Evolutionary conservation across 345 rosid genomes (phyloP).

Genomic region (Melastoma malabathricum): DNA sequence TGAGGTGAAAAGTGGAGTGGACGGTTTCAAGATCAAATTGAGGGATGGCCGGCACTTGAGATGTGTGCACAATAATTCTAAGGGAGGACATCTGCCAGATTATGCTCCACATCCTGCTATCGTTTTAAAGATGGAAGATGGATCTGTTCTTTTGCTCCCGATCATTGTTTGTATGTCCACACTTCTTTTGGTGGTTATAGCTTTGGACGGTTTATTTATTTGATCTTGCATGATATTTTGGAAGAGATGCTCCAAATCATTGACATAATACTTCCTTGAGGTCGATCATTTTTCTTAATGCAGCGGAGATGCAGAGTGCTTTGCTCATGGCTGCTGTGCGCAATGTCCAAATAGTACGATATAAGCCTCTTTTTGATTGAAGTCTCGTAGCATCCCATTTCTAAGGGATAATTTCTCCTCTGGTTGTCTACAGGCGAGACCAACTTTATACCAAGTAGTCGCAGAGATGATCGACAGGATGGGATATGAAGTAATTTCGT

Average conservation of each 20-base stretch:
- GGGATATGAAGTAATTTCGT: conserved; percentile 60
- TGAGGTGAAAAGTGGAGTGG: conserved; percentile 86
- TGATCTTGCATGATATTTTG: neutral
- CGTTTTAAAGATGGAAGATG: conserved; percentile 96
- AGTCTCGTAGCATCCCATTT: too few species aligned
- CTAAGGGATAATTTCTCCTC: too few species aligned
- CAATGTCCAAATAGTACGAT: conserved; percentile 73
- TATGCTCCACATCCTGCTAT: conserved; percentile 92
- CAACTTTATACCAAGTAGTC: conserved; percentile 86
- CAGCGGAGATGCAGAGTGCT: conserved; percentile 97
- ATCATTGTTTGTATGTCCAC: conserved; percentile 75
- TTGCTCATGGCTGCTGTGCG: conserved; percentile 93
- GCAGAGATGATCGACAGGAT: conserved; percentile 80
- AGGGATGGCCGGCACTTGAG: conserved; percentile 82
- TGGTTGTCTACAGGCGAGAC: conserved; percentile 59
- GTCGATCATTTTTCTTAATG: conserved; percentile 10
- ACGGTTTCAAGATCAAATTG: conserved; percentile 84
- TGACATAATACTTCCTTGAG: too few species aligned
- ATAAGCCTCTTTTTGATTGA: neutral
- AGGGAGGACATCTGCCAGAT: conserved; percentile 68
- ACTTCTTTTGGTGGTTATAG: neutral
- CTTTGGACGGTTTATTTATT: neutral
- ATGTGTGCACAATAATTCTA: conserved; percentile 82
- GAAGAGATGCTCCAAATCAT: too few species aligned
- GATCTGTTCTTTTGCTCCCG: conserved; percentile 89